Evolutionary conservation across 208 protist species (phyloP).

Genomic region (Leishmania guyanensis): DNA sequence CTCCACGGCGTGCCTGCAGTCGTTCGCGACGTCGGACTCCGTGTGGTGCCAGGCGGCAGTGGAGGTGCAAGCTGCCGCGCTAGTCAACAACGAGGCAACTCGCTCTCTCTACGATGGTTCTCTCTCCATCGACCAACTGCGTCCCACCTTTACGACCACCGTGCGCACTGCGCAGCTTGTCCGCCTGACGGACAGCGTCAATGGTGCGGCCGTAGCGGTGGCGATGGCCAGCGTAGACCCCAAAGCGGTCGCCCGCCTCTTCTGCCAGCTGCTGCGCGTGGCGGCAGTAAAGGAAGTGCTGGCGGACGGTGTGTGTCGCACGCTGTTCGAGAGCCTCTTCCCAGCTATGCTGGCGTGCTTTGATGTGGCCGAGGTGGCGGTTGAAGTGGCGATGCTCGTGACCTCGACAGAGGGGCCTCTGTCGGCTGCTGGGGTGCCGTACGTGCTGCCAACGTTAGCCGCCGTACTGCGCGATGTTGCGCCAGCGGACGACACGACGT

Average conservation of each 20-base stretch:
- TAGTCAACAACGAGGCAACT: conserved; percentile 18
- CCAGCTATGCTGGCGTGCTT: conserved; percentile 34
- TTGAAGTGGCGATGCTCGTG: conserved; percentile 28
- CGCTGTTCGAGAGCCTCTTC: conserved; percentile 46
- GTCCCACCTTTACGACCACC: conserved; percentile 44
- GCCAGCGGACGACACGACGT: conserved; percentile 22
- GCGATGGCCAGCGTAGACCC: conserved; percentile 23
- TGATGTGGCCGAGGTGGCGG: conserved; percentile 25
- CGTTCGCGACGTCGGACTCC: conserved; percentile 33
- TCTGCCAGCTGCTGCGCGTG: conserved; percentile 53
- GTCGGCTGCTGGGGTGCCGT: conserved; percentile 15
- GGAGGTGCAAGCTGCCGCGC: conserved; percentile 6
- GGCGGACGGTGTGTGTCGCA: conserved; percentile 24
- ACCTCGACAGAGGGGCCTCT: conserved; percentile 3
- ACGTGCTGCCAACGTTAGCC: conserved; percentile 64
- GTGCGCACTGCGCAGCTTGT: conserved; percentile 83
- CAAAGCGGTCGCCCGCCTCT: conserved; percentile 33
- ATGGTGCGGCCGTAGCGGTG: conserved; percentile 28
- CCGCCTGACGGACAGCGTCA: conserved; percentile 58
- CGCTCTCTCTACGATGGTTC: conserved; percentile 59
- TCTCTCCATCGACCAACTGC: conserved; percentile 53
- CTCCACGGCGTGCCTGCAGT: conserved; percentile 41
- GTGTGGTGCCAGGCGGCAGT: conserved; percentile 56
- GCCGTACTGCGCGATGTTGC: conserved; percentile 59
- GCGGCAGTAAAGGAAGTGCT: conserved; percentile 39